These are phyloP conservation scores for Salinomyces thailandicus DNA, from an alignment of 2,329 filamentous ascomycete species.

Conservation along the genomic window DNA sequence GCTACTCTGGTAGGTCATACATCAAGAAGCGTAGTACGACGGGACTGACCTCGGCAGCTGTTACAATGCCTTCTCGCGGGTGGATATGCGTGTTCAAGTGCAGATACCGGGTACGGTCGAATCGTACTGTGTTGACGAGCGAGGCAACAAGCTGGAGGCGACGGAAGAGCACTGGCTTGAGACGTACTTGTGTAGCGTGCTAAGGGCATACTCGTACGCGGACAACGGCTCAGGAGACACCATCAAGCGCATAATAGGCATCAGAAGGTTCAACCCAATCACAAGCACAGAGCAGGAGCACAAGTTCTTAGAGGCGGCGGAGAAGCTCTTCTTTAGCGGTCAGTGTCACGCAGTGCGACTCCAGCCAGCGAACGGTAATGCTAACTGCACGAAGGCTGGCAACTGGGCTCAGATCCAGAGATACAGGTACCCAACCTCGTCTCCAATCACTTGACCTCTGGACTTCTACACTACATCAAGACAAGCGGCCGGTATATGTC, in stretches of 20 bases:
- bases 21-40: no score
- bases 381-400: constrained; percentile 56
- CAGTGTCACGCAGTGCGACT: no score
- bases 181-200: constrained; percentile 89
- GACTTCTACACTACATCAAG: constrained; percentile 85
- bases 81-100: constrained; percentile 97
- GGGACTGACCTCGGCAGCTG: constrained; percentile 50
- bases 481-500: constrained; percentile 91
- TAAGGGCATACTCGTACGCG: constrained; percentile 91
- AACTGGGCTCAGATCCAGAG: constrained; percentile 89
- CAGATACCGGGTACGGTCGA: constrained; percentile 94
- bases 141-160: constrained; percentile 85
- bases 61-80: constrained; percentile 96
- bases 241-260: constrained; percentile 95
- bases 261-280: constrained; percentile 91
- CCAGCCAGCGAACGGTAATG: no score
- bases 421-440: constrained; percentile 96
- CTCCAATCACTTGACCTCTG: constrained; percentile 90
- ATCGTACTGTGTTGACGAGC: constrained; percentile 94
- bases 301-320: constrained; percentile 85
- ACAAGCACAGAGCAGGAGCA: constrained; percentile 98
- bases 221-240: constrained; percentile 90
- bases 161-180: constrained; percentile 94
- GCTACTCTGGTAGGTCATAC: constrained; percentile 84
- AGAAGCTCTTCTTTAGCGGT: constrained; percentile 92